These are phyloP conservation scores for Talaromyces funiculosus DNA, from an alignment of 2,329 filamentous ascomycete species.

Conservation along the genomic window DNA sequence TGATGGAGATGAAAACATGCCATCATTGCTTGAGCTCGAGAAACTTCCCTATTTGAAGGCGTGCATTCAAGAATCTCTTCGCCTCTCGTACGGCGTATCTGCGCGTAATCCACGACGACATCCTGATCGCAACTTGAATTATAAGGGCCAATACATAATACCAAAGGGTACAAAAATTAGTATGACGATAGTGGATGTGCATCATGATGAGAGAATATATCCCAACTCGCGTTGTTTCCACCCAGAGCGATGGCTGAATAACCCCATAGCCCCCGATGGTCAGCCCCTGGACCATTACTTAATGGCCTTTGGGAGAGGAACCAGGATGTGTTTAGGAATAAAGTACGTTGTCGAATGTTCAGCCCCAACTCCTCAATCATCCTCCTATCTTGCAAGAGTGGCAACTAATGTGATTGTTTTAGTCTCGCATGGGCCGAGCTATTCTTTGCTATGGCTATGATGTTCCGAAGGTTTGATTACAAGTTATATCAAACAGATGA, in stretches of 20 bases:
- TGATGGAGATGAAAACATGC: slow-evolving; percentile 11
- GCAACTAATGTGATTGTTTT: not conserved
- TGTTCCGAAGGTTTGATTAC: slow-evolving; percentile 9
- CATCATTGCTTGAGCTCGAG: slow-evolving; percentile 22
- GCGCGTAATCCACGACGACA: not conserved
- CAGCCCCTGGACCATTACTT: slow-evolving; percentile 24
- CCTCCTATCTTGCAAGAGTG: not conserved
- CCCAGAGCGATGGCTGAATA: slow-evolving; percentile 27
- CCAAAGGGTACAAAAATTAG: slow-evolving; percentile 16
- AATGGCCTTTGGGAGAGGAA: slow-evolving; percentile 34
- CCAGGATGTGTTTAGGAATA: slow-evolving; percentile 41
- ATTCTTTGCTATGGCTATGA: not conserved
- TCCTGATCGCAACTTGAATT: too few species aligned
- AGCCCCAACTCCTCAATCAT: too few species aligned
- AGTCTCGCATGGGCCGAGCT: slow-evolving; percentile 6
- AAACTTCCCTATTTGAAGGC: slow-evolving; percentile 24
- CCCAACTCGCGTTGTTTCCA: slow-evolving; percentile 22
- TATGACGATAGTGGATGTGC: slow-evolving; percentile 17
- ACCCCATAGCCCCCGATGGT: slow-evolving; percentile 13
- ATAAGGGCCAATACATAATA: too few species aligned
- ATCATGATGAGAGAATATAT: slow-evolving; percentile 24
- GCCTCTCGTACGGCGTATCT: slow-evolving; percentile 1
- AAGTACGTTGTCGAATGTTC: slow-evolving; percentile 13
- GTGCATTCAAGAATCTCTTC: slow-evolving; percentile 10
- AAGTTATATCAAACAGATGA: slow-evolving; percentile 8